Conservation (phyloP, 768 basidiomycete genomes). For the Solioccasus polychromus region DNA sequence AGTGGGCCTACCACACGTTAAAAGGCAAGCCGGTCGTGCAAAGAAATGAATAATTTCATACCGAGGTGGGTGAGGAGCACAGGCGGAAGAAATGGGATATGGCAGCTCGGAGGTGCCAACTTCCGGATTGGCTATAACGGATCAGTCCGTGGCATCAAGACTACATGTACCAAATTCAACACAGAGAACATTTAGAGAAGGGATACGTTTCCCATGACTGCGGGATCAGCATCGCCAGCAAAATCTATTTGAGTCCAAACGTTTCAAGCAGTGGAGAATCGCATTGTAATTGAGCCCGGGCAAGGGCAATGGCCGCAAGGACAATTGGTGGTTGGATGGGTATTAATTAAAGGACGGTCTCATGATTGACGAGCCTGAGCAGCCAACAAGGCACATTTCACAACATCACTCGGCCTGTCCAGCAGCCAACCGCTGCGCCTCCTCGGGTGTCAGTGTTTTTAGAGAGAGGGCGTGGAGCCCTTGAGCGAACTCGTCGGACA, state of each 20-base stretch:
- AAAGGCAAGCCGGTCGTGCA: conserved; percentile 11
- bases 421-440: conserved; percentile 28
- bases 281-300: conserved; percentile 13
- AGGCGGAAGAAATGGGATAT: conserved; percentile 11
- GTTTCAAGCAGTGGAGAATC: conserved; percentile 18
- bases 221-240: conserved; percentile 17
- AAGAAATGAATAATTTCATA: conserved; percentile 21
- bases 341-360: conserved; percentile 31
- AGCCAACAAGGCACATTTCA: conserved; percentile 16
- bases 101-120: conserved; percentile 6
- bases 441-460: conserved; percentile 67
- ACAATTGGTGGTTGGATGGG: conserved; percentile 18
- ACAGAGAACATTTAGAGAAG: conserved; percentile 3
- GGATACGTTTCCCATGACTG: conserved; percentile 13
- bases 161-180: conserved; percentile 1
- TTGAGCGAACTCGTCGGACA: conserved; percentile 65
- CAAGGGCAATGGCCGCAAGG: conserved; percentile 17
- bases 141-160: conserved; percentile 24
- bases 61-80: conserved; percentile 13
- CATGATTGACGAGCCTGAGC: conserved; percentile 28
- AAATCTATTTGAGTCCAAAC: conserved; percentile 5
- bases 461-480: conserved; percentile 79
- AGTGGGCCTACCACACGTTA: conserved; percentile 10
- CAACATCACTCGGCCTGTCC: conserved; percentile 22
- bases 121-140: conserved; percentile 25